Base-by-base conservation (phyloP, 495 filamentous ascomycete genomes). In the Hypoxylon subgilvum region DNA sequence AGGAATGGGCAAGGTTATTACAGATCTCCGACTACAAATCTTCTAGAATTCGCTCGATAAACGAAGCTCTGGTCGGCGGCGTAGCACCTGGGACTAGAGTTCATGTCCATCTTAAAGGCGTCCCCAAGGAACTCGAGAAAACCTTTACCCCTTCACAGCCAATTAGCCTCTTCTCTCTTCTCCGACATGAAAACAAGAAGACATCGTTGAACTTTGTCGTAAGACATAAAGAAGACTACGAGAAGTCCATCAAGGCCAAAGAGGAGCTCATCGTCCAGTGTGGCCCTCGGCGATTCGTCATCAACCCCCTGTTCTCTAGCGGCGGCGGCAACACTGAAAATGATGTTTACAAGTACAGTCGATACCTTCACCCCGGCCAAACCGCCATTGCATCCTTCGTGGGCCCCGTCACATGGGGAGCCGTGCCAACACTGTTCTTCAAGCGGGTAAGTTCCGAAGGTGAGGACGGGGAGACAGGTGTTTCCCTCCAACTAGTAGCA, bases 281-380 rank as follows among this genome's bases (percentile, higher is more conserved):
- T 62, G 94, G 94, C 18, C 85, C 93, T 12, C 86, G 95, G 32
- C 82, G 93, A 31, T 84, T 96, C 59, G 73, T 91, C 28, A 85
- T 96, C 71, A 96, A 94, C 57, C 92, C 94, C 16, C 74, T 98
- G 17, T 97, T 93, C 79, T 96, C 91, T 2, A 82, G 88, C 61
- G 75, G 88, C 61, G 75, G 79, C 9, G 91, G 90, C 51, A 90
- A 85, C 68, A 93, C 92, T 0, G 88, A 88, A 44, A 98, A 98
- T 74, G 86, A 97, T 67, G 91, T 98, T 9, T 90, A 97, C 78
- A 97, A 97, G 71, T 97, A 88, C 76, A 89, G 93, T 72, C 90
- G 95, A 6, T 97, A 85, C 78, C 79, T 97, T 3, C 90, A 96
- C 67, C 92, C 94, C 0, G 92, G 93, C 3, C 85, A 89, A 67